These are phyloP conservation scores for Syzygium oleosum DNA, from an alignment of 345 rosid genomes.

Conservation along the genomic window DNA sequence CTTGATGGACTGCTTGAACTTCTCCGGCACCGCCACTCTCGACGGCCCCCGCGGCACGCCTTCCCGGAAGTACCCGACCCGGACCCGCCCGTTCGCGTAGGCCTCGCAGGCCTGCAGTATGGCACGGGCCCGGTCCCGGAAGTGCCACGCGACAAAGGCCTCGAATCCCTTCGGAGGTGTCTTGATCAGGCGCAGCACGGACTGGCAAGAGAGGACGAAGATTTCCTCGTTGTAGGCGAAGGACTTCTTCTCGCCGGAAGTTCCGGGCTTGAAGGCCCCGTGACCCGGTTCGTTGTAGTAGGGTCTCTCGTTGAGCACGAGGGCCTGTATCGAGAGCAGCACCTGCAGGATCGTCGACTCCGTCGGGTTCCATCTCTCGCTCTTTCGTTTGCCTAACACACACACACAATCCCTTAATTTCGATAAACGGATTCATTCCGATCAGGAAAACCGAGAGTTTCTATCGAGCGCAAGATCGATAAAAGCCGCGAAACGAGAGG, in stretches of 20 bases:
- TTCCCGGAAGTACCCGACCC: conserved; percentile 20
- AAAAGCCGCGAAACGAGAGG: no score
- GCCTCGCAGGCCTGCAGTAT: conserved; percentile 30
- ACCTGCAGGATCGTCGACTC: conserved; percentile 48
- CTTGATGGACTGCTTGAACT: conserved; percentile 18
- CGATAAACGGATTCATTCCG: background rate
- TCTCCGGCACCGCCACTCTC: background rate
- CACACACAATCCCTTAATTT: background rate
- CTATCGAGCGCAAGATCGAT: background rate
- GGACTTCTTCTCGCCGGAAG: conserved; percentile 19
- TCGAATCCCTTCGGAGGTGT: conserved; percentile 41
- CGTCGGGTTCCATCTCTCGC: conserved; percentile 41
- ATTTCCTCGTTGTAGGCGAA: conserved; percentile 24
- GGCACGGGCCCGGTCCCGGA: conserved; percentile 14
- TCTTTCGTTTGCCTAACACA: background rate
- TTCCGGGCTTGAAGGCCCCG: conserved; percentile 1
- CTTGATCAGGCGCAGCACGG: conserved; percentile 14
- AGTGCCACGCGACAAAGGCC: conserved; percentile 24
- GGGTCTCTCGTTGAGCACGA: conserved; percentile 48
- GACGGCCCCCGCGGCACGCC: background rate
- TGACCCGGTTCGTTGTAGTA: conserved; percentile 42
- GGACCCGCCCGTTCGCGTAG: conserved; percentile 17
- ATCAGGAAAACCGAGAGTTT: background rate
- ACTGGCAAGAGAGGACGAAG: conserved; percentile 27
- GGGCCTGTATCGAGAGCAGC: conserved; percentile 47